phyloP scores from a whole-genome alignment of 176 grass and related monocot genomes.

The Carex cristatella region DNA sequence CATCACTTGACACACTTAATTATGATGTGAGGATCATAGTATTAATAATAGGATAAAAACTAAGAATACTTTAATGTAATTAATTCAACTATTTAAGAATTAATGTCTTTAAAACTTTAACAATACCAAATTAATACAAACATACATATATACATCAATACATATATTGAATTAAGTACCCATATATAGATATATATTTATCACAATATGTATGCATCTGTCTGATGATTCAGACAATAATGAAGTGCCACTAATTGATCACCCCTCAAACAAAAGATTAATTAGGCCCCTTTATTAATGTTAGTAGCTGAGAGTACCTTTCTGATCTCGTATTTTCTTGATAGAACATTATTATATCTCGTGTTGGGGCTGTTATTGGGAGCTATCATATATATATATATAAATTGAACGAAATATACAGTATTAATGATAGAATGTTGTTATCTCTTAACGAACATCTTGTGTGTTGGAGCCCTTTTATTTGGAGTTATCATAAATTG shows the following conservation, averaged over 20 bases:
- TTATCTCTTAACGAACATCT: conserved; percentile 10
- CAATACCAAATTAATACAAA: background rate
- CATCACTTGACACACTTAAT: background rate
- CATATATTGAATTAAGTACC: too few relatives aligned
- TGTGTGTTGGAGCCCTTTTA: conserved; percentile 6
- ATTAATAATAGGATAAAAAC: background rate
- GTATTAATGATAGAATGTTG: background rate
- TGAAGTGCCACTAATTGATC: background rate
- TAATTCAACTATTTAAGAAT: background rate
- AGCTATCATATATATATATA: background rate
- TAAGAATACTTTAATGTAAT: background rate
- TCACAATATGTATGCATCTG: background rate
- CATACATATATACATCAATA: too few relatives aligned
- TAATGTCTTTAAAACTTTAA: background rate
- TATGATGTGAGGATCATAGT: background rate
- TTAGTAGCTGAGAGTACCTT: background rate
- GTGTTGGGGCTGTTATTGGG: background rate
- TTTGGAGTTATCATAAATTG: background rate
- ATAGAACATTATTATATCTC: background rate
- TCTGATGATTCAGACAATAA: background rate
- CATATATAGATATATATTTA: too few relatives aligned
- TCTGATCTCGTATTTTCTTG: background rate
- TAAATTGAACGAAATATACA: background rate
- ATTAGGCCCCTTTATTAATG: background rate
- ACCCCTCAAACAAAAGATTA: background rate